Percentiles rank a stretch among this genome's conserved stretches.
Conservation (phyloP, 1,284 basidiomycete genomes). For the Rhodotorula sp. region DNA sequence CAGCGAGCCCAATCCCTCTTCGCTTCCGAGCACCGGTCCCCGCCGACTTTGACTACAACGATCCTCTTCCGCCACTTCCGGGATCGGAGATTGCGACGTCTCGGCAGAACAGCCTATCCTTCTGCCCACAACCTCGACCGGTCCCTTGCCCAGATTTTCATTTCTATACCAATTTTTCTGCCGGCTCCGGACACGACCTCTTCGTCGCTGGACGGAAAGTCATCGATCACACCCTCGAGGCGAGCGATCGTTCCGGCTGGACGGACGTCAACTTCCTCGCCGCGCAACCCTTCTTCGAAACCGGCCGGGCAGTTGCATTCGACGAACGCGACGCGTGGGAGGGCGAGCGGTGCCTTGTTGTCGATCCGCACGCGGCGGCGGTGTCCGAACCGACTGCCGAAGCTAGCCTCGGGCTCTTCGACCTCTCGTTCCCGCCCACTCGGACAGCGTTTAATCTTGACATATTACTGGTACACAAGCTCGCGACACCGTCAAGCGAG, state of each 20-base stretch:
- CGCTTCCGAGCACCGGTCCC: neutral
- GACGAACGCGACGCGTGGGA: slow-evolving; percentile 19
- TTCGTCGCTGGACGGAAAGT: slow-evolving; percentile 15
- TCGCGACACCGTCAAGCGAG: neutral
- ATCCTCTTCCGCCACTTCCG: neutral
- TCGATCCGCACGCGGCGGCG: neutral
- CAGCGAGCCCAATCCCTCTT: neutral
- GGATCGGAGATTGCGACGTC: neutral
- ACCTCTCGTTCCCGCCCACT: neutral
- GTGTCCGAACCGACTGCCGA: neutral
- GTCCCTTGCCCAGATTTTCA: neutral
- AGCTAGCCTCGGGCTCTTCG: neutral
- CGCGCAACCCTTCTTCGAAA: neutral
- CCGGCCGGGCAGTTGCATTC: neutral
- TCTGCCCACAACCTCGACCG: neutral
- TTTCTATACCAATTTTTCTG: slow-evolving; percentile 30
- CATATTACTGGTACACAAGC: neutral
- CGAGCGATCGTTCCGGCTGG: slow-evolving; percentile 12
- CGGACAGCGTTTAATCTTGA: neutral
- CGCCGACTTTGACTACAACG: slow-evolving; percentile 5
- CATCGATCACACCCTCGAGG: neutral
- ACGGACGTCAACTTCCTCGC: slow-evolving; percentile 24
- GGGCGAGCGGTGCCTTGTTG: slow-evolving; percentile 6
- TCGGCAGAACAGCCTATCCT: neutral
- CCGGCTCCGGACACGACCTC: slow-evolving; percentile 31